Evolutionary conservation across 805 yeast species (phyloP), one percentile per base, ranked within the genome.

Genomic region (Spathaspora boniae): DNA sequence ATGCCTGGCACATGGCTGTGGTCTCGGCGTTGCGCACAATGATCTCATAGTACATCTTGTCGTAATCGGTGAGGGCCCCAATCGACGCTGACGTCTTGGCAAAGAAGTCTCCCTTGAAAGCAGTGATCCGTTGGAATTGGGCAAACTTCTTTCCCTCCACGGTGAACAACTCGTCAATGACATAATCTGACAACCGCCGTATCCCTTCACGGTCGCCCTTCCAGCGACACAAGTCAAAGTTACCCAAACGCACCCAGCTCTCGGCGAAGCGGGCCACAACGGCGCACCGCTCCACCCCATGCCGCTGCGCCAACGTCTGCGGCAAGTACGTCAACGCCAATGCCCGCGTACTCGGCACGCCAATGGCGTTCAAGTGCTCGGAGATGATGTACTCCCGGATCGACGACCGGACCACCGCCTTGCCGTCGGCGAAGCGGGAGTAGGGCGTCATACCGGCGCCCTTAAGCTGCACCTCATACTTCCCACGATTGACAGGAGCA

Each of bases 351-450:
- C 95, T 68, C 2, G 97, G 96, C 5, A 91, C 80, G 0, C 93
- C 89, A 17, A 93, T 73, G 2, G 86, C 82, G 53, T 83, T 58
- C 34, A 93, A 63, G 18, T 86, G 78, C 52, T 93, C 98, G 4
- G 93, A 81, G 1, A 85, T 82, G 32, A 91, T 69, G 41, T 85
- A 89, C 54, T 91, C 98, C 23, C 98, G 68, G 24, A 93, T 78
- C 31, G 94, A 80, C 2, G 97, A 87, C 42, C 96, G 63, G 21
- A 91, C 50, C 5, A 88, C 95, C 0, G 98, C 97, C 52, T 86
- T 87, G 4, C 98, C 98, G 60, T 91, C 98, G 0, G 96, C 98
- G 68, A 89, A 91, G 41, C 98, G 72, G 0, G 95, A 84, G 56
- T 73, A 91, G 1, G 98, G 96, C 0, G 98, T 91, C 45, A 75